Conservation (phyloP, 352 stramenopile genomes). For the Blastocystis sp. region DNA sequence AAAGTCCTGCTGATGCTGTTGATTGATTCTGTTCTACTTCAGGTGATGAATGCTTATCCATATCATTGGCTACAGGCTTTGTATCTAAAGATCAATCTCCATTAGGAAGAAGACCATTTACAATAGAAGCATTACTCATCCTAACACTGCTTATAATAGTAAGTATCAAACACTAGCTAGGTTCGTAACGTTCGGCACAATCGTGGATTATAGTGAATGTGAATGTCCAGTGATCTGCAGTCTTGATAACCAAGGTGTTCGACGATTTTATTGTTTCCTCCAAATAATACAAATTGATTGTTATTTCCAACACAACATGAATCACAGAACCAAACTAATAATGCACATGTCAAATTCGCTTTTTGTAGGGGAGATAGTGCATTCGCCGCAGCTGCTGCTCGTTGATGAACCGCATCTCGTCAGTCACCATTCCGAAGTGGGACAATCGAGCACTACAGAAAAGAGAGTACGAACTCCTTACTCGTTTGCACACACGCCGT, state of each 20-base stretch:
- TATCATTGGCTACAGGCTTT: conserved; percentile 1
- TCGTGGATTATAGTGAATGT: conserved; percentile 35
- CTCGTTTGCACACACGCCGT: conserved; percentile 50
- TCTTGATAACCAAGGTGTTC: conserved; percentile 7
- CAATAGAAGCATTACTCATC: conserved; percentile 51
- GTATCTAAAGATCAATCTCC: not conserved
- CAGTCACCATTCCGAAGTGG: conserved; percentile 46
- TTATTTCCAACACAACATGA: not conserved
- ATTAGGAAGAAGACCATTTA: not conserved
- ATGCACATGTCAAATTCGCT: conserved; percentile 13
- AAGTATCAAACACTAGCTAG: not conserved
- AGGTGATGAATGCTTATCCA: not conserved
- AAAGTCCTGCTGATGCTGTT: not conserved
- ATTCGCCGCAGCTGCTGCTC: conserved; percentile 51
- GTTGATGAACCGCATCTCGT: conserved; percentile 60
- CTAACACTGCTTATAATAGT: not conserved
- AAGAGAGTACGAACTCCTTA: not conserved
- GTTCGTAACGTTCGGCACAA: not conserved
- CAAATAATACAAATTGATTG: not conserved
- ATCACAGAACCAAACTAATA: conserved; percentile 30
- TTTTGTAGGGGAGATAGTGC: conserved; percentile 43
- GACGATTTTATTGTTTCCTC: not conserved
- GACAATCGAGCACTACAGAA: conserved; percentile 43
- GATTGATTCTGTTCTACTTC: not conserved
- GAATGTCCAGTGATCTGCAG: conserved; percentile 6